A percentile compares a stretch with the other conserved stretches of the same genome.
Evolutionary conservation across 805 yeast genomes (phyloP).

Genomic region (Metschnikowia orientalis): DNA sequence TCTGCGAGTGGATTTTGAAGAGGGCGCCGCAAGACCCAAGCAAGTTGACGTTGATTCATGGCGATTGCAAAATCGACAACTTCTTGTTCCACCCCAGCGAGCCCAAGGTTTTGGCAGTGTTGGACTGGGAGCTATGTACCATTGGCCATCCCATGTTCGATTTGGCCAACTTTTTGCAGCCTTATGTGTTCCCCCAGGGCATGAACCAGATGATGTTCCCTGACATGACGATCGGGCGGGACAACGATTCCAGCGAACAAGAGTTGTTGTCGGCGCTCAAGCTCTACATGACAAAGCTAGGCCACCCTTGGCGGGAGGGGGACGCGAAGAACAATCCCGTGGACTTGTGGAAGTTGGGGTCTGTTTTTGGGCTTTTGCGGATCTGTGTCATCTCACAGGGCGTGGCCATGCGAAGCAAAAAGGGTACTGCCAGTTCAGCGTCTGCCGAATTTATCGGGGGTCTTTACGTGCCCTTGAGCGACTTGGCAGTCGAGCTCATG

Average conservation of each 20-base stretch:
- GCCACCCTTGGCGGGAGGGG: conserved; percentile 27
- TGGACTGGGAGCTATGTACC: conserved; percentile 66
- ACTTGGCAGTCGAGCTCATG: conserved; percentile 23
- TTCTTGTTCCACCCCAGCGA: conserved; percentile 54
- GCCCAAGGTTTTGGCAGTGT: conserved; percentile 47
- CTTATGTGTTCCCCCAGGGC: conserved; percentile 42
- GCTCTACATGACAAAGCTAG: conserved; percentile 23
- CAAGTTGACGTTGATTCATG: conserved; percentile 49
- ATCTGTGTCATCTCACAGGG: conserved; percentile 59
- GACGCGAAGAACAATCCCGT: conserved; percentile 41
- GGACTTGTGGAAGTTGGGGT: conserved; percentile 48
- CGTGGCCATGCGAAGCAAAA: conserved; percentile 49
- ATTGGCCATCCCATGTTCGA: conserved; percentile 64
- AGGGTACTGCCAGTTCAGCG: conserved; percentile 53
- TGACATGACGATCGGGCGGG: conserved; percentile 30
- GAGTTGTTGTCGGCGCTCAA: conserved; percentile 24
- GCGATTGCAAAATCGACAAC: conserved; percentile 63
- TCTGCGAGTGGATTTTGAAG: conserved; percentile 38
- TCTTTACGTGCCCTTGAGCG: conserved; percentile 30
- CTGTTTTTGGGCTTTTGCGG: conserved; percentile 52
- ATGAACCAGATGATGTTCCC: conserved; percentile 27
- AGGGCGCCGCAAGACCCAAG: conserved; percentile 47
- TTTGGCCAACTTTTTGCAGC: conserved; percentile 53
- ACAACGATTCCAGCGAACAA: conserved; percentile 23
- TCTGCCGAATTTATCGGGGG: conserved; percentile 41